Evolutionary conservation across 352 stramenopile genomes (phyloP).

Genomic region (Phytophthora fragariae): DNA sequence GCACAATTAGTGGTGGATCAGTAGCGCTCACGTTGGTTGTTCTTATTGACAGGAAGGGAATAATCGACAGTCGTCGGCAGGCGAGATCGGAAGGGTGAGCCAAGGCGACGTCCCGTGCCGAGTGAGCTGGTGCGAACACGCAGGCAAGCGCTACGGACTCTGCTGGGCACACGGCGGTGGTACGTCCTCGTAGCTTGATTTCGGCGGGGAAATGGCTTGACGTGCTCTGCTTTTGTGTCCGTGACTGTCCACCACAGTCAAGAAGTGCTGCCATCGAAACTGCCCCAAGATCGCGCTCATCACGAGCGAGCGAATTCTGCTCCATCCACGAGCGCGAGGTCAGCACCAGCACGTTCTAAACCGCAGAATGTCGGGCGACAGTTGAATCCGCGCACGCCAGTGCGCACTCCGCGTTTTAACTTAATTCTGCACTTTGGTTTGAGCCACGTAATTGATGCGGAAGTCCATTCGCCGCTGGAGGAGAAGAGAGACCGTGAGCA

Average conservation of each 20-base stretch:
- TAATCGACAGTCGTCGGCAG: background rate
- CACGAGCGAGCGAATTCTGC: conserved; percentile 60
- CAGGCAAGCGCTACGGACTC: conserved; percentile 53
- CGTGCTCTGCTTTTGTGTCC: background rate
- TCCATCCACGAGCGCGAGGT: conserved; percentile 45
- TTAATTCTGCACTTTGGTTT: no score
- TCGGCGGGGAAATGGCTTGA: background rate
- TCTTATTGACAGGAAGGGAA: conserved; percentile 12
- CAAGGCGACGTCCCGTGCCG: conserved; percentile 35
- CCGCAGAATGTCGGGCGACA: no score
- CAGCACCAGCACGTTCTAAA: conserved; percentile 18
- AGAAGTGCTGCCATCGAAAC: conserved; percentile 51
- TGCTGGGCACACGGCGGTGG: conserved; percentile 64
- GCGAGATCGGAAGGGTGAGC: background rate
- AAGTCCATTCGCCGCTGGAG: no score
- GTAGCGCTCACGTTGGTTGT: background rate
- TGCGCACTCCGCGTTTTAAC: no score
- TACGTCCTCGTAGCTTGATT: conserved; percentile 13
- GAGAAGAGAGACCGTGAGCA: no score
- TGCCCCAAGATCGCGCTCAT: conserved; percentile 37
- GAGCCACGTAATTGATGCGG: no score
- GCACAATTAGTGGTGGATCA: background rate
- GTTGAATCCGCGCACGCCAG: no score
- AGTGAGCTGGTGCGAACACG: conserved; percentile 54
- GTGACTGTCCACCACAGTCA: conserved; percentile 32